Conservation (phyloP, 768 basidiomycete species). For the Serendipita vermifera region DNA sequence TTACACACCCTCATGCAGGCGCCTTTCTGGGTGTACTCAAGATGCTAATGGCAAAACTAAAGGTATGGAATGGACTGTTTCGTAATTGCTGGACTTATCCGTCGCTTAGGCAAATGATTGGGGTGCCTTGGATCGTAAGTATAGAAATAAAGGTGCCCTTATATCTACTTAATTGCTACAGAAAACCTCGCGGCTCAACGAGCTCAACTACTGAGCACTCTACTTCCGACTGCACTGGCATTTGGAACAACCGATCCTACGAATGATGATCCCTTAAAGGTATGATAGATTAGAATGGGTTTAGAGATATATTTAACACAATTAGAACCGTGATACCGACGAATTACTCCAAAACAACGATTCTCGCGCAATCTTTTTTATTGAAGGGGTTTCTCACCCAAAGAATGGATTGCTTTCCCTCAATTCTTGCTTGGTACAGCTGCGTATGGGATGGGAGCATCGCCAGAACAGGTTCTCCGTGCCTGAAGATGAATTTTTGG, state of each 20-base stretch:
- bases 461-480: conserved; percentile 22
- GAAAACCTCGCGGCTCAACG: conserved; percentile 23
- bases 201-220: conserved; percentile 26
- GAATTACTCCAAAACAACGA: neutral
- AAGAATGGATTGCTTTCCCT: neutral
- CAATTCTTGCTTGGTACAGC: neutral
- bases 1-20: conserved; percentile 39
- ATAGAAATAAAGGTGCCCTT: neutral
- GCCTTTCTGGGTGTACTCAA: conserved; percentile 47
- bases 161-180: conserved; percentile 28
- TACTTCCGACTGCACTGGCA: conserved; percentile 37
- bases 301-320: neutral
- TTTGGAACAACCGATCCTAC: conserved; percentile 36
- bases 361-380: neutral
- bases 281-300: conserved; percentile 15
- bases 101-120: conserved; percentile 43
- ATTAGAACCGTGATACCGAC: conserved; percentile 43
- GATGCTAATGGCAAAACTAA: conserved; percentile 54
- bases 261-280: conserved; percentile 39
- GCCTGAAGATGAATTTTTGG: conserved; percentile 33
- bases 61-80: conserved; percentile 27
- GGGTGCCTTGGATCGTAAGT: conserved; percentile 49
- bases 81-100: neutral
- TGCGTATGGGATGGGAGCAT: neutral
- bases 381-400: neutral